These are phyloP conservation scores for Xylariaceae sp. DNA, from an alignment of 2,329 filamentous ascomycete species.

Conservation along the genomic window DNA sequence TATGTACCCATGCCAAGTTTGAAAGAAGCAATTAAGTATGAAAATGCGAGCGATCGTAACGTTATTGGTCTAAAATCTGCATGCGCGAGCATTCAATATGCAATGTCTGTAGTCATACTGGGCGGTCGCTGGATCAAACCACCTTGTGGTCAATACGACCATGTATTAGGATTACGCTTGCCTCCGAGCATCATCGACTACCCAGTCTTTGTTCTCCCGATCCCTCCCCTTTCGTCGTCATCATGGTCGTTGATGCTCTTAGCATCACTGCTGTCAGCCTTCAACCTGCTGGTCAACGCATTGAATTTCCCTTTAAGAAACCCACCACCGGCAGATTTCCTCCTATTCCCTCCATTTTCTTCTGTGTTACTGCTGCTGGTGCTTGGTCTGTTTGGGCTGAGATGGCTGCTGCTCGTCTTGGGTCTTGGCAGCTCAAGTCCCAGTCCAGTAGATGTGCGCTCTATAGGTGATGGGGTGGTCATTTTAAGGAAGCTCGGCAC, in stretches of 20 bases:
- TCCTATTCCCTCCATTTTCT: background rate
- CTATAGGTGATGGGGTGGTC: conserved; percentile 25
- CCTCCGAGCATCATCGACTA: too few species aligned
- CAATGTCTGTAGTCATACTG: too few species aligned
- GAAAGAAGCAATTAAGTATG: too few species aligned
- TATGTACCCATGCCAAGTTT: too few species aligned
- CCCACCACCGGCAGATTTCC: conserved; percentile 16
- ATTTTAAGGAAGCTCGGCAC: conserved; percentile 28
- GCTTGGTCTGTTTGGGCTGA: conserved; percentile 12
- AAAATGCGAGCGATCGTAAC: too few species aligned
- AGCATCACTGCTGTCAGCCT: conserved; percentile 15
- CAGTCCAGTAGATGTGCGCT: conserved; percentile 17
- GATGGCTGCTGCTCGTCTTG: conserved; percentile 21
- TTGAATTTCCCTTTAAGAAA: conserved; percentile 34
- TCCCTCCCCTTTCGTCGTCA: too few species aligned
- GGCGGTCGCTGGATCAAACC: too few species aligned
- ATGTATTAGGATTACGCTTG: too few species aligned
- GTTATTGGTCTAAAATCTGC: too few species aligned
- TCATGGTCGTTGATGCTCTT: background rate
- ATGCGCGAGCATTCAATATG: too few species aligned
- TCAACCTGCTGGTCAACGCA: conserved; percentile 24
- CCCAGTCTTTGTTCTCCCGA: too few species aligned
- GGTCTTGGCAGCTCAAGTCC: conserved; percentile 23
- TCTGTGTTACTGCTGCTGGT: conserved; percentile 5
- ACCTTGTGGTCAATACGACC: too few species aligned